Evolutionary conservation across 1,284 basidiomycete genomes (phyloP).

Genomic region (Trichosporon inkin): DNA sequence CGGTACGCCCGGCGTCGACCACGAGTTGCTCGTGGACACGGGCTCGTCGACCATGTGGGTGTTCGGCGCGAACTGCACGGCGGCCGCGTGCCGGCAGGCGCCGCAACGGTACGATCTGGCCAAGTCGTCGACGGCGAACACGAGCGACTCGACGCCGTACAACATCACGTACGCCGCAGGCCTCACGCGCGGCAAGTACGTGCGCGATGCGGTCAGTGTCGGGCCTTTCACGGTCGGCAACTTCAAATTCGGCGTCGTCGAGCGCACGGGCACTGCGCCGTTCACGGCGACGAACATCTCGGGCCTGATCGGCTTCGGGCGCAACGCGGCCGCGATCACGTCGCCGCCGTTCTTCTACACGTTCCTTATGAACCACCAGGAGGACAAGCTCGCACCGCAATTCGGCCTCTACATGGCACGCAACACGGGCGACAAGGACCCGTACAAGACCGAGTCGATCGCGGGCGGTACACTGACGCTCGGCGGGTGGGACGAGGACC

Average conservation of each 20-base stretch:
- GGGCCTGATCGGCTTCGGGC: not conserved
- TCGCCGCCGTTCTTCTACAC: constrained; percentile 6
- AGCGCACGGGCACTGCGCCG: not conserved
- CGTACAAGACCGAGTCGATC: not conserved
- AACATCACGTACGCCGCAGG: not conserved
- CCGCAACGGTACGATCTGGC: not conserved
- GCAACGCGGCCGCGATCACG: not conserved
- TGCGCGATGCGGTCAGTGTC: not conserved
- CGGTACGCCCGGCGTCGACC: not conserved
- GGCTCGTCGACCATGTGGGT: constrained; percentile 2
- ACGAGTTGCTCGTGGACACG: constrained; percentile 2
- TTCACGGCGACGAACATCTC: not conserved
- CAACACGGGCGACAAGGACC: not conserved
- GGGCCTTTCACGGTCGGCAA: not conserved
- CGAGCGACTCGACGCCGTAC: not conserved
- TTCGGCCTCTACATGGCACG: not conserved
- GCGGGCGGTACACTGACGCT: not conserved
- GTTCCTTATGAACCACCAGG: not conserved
- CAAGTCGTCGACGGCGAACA: not conserved
- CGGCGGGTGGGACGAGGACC: not conserved
- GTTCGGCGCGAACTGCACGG: constrained; percentile 7
- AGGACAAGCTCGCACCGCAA: not conserved
- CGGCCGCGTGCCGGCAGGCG: not conserved
- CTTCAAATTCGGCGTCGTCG: constrained; percentile 1
- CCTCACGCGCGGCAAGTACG: not conserved